Evolutionary conservation across 495 filamentous ascomycete genomes (phyloP), one percentile per base, ranked within the genome.

Genomic region (Daldinia vernicosa): DNA sequence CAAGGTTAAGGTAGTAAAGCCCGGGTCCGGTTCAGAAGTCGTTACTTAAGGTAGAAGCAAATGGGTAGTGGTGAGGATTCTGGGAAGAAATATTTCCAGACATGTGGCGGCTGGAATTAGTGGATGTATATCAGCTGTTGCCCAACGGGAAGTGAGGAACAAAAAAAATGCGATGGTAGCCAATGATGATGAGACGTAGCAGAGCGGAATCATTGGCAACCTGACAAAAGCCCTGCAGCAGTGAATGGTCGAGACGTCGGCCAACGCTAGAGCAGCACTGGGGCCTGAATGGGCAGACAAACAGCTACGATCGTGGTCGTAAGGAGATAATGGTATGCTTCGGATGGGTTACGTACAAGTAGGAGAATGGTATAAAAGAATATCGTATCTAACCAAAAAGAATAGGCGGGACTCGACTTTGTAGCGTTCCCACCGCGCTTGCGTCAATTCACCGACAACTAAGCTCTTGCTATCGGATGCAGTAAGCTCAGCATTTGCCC

Each of bases 131-230:
- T 75, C 63, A 72, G 70, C 67, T 74, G 65, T 61, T 73, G 78
- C 70, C 80, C 69, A 76, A 71, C 63, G 77, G 59, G 71, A 73
- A 63, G 67, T 68, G 59, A 67, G 63, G 69, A 66, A 63, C 70
- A 75, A 66, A 70, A 74, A 75, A 70, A 53, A 55, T 71, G 67
- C 72, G 74, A 66, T 75, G 63, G 67, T 71, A 70, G 80, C 70
- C 76, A 76, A 79, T 80, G 73, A 77, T 77, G 77, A 76, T 77
- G 76, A 65, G 74, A 72, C 72, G 77, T 75, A 77, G 69, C 70
- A 74, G 68, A 76, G 63, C 70, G 72, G 74, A 78, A 78, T 80
- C 82, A 84, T 75, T 82, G 75, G 81, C 71, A 58, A 75, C 74
- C 74, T 75, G 61, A 70, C 60, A 64, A 67, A 66, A 75, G 74